phyloP scores from a whole-genome alignment of 2,329 filamentous ascomycete species.

The Diaporthe nobilis region DNA sequence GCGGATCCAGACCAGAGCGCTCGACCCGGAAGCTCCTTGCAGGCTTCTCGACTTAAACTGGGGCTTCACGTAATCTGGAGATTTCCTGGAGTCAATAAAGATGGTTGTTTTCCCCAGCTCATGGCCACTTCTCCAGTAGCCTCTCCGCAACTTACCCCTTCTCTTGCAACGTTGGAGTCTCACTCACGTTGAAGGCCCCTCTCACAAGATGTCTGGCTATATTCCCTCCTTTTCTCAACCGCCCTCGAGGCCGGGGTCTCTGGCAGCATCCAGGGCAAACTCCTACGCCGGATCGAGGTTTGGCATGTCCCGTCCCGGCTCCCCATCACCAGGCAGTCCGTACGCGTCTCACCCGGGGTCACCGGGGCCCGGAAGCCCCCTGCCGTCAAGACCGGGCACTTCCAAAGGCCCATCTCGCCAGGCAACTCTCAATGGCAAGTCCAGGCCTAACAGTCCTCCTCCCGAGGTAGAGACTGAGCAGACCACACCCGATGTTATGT shows the following conservation, averaged over 20 bases:
- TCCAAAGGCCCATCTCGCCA: constrained; percentile 32
- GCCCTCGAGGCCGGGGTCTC: constrained; percentile 40
- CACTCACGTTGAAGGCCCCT: constrained; percentile 15
- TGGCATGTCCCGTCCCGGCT: constrained; percentile 12
- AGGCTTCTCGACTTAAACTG: constrained; percentile 26
- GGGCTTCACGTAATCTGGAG: constrained; percentile 37
- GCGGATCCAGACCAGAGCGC: constrained; percentile 29
- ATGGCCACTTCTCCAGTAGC: constrained; percentile 22
- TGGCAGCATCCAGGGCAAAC: constrained; percentile 40
- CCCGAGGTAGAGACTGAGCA: constrained; percentile 33
- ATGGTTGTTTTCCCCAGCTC: constrained; percentile 36
- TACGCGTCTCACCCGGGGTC: constrained; percentile 28
- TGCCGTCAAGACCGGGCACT: constrained; percentile 37
- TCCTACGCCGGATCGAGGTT: constrained; percentile 38
- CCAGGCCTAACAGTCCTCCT: constrained; percentile 34
- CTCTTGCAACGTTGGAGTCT: constrained; percentile 24
- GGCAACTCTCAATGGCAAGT: constrained; percentile 24
- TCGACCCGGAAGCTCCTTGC: constrained; percentile 32
- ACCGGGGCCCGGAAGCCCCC: constrained; percentile 36
- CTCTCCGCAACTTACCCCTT: constrained; percentile 20
- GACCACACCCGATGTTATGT: constrained; percentile 40
- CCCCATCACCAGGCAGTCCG: constrained; percentile 17
- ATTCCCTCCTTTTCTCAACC: constrained; percentile 39
- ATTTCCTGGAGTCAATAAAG: constrained; percentile 33
- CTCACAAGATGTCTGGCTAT: constrained; percentile 36